phyloP scores from a whole-genome alignment of 2,329 filamentous ascomycete genomes.

The Neobulgaria alba region DNA sequence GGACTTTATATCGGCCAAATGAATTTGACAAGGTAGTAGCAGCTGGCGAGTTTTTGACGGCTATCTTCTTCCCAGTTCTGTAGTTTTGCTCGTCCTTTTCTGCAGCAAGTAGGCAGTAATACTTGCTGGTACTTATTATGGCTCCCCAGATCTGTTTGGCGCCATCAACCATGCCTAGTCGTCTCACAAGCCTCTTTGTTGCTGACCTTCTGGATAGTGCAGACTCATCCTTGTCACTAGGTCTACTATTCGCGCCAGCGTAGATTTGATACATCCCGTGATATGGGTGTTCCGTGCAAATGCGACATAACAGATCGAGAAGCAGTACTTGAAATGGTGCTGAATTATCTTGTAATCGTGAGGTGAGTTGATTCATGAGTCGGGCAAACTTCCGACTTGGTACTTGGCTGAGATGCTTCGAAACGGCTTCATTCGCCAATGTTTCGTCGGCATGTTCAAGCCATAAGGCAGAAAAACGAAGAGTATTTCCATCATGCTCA shows the following conservation, averaged over 20 bases:
- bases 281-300: constrained; percentile 88
- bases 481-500: constrained; percentile 76
- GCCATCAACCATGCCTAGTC: constrained; percentile 43
- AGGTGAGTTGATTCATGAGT: constrained; percentile 93
- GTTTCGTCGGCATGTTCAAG: constrained; percentile 74
- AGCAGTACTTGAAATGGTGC: constrained; percentile 70
- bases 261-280: constrained; percentile 98
- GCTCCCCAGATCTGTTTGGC: constrained; percentile 55
- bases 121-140: constrained; percentile 65
- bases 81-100: constrained; percentile 56
- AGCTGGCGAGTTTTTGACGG: constrained; percentile 53
- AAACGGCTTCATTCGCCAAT: constrained; percentile 69
- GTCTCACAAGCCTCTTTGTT: constrained; percentile 55
- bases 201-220: constrained; percentile 67
- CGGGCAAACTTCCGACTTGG: constrained; percentile 87
- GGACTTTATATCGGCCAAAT: constrained; percentile 59
- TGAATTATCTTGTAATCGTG: constrained; percentile 67
- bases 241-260: constrained; percentile 64
- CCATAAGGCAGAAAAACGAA: constrained; percentile 92
- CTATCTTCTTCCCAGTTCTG: constrained; percentile 57
- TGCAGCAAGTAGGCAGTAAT: constrained; percentile 55
- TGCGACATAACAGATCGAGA: constrained; percentile 64
- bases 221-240: constrained; percentile 63
- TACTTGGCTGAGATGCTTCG: constrained; percentile 60
- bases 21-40: constrained; percentile 55